Base-by-base conservation (phyloP, 163 green algal species). In the Picocystis sp. region DNA sequence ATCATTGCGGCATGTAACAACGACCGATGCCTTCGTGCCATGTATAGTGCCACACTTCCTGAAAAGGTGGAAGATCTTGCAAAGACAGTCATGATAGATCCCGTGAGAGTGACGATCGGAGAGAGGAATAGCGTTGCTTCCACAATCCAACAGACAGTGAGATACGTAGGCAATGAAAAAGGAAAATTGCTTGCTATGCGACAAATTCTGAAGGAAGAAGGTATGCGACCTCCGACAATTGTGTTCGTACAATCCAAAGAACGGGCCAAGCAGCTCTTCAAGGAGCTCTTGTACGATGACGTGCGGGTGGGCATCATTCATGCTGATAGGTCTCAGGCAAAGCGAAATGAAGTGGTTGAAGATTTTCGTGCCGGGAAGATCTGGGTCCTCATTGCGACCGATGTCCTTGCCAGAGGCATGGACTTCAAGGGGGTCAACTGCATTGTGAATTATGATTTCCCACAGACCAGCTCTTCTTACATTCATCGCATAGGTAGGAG, bases 401-500 rank as follows among this genome's bases (percentile, higher is more conserved):
- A 99, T 74, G 58, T 99, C 2, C 69, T 97, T n/a, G 84, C 72
- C 1, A 63, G 69, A 17, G 87, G 90, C 21, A 93, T 97, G 76
- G 89, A 99, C 72, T 95, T 96, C 62, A 60, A 85, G 13, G 84
- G 76, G 8, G 79, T 99, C 8, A 77, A 82, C 53, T 87, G 80
- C 0, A 88, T 99, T 9, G 65, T 99, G 55, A 97, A 95, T 61
- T 97, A 88, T 52, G 90, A 99, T 73, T 93, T 91, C 58, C 90
- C 90, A 0, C 44, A 62, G 17, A 76, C 67, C n/a, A 81, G 78
- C 0, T 69, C 66, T 12, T 81, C 93, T 61, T 99, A 99, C 66
- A 77, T 97, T 24, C 90, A 99, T 69, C 67, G 90, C 21, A 78
- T 96, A 12, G 89, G 87, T 71, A 61, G 71, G 14, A 70, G 49